phyloP scores from a whole-genome alignment of 768 basidiomycete genomes.

The Leccinum boreale region DNA sequence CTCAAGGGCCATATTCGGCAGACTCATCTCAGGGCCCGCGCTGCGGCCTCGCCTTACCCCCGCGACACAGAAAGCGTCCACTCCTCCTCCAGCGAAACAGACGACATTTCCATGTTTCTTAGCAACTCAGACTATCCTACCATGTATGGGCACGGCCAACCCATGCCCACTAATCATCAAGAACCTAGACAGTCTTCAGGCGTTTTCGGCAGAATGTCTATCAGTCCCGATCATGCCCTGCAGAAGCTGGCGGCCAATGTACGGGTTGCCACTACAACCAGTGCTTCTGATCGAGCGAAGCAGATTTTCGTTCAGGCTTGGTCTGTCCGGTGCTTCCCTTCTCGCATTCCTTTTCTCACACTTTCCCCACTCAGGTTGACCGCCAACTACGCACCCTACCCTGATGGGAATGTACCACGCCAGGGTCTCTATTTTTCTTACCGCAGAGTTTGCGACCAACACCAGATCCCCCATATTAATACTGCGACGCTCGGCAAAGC shows the following conservation, averaged over 20 bases:
- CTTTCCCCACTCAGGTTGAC: slow-evolving; percentile 60
- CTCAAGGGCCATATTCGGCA: slow-evolving; percentile 76
- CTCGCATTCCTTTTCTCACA: slow-evolving; percentile 17
- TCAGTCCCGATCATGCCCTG: slow-evolving; percentile 73
- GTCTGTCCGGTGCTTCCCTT: slow-evolving; percentile 43
- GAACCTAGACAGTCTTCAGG: slow-evolving; percentile 61
- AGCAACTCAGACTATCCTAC: slow-evolving; percentile 59
- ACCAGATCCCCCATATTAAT: slow-evolving; percentile 92
- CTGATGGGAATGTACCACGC: slow-evolving; percentile 89
- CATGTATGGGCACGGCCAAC: slow-evolving; percentile 52
- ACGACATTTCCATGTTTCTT: slow-evolving; percentile 80
- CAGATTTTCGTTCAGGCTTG: slow-evolving; percentile 93
- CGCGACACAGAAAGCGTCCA: slow-evolving; percentile 84
- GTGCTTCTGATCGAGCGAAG: slow-evolving; percentile 86
- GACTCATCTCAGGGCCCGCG: slow-evolving; percentile 75
- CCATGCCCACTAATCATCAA: slow-evolving; percentile 39
- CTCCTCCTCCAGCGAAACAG: slow-evolving; percentile 86
- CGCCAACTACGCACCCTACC: slow-evolving; percentile 87
- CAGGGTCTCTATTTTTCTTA: slow-evolving; percentile 95
- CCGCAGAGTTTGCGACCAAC: slow-evolving; percentile 85
- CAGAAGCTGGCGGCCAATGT: slow-evolving; percentile 88
- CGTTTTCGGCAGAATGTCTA: slow-evolving; percentile 72
- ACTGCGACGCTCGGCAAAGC: slow-evolving; percentile 95
- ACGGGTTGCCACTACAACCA: slow-evolving; percentile 84
- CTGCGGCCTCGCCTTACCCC: slow-evolving; percentile 80